A percentile compares a stretch with the other conserved stretches of the same genome.
Conservation (phyloP, 306 rosid genomes). For the Vicia faba region DNA sequence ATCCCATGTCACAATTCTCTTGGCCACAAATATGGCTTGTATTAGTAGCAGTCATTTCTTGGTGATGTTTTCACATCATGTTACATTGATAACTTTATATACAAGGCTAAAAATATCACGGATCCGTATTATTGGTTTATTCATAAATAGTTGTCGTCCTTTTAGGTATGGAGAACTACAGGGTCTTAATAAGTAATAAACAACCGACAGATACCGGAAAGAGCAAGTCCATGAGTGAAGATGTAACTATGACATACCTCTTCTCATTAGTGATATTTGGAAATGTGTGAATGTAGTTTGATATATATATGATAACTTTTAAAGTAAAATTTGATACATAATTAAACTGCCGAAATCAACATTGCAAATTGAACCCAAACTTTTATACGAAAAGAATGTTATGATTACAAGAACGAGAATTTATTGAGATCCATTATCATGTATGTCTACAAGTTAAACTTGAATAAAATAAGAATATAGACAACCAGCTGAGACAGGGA, state of each 20-base stretch:
- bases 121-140: not conserved
- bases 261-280: slow-evolving; percentile 97
- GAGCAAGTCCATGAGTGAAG: slow-evolving; percentile 99
- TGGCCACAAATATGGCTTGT: too few relatives aligned
- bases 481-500: too few relatives aligned
- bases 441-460: slow-evolving; percentile 95
- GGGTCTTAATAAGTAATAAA: slow-evolving; percentile 98
- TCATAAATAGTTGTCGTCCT: slow-evolving; percentile 28
- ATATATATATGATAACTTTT: slow-evolving; percentile 20
- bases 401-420: slow-evolving; percentile 97
- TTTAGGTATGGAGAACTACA: slow-evolving; percentile 96
- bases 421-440: slow-evolving; percentile 95
- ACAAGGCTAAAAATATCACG: slow-evolving; percentile 19
- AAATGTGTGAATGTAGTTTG: slow-evolving; percentile 45
- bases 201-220: slow-evolving; percentile 92
- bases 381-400: slow-evolving; percentile 84
- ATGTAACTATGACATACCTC: slow-evolving; percentile 88
- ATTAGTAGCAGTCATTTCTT: too few relatives aligned
- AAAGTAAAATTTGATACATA: slow-evolving; percentile 15
- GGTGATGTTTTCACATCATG: too few relatives aligned
- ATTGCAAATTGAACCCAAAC: slow-evolving; percentile 89
- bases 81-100: too few relatives aligned
- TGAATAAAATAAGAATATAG: too few relatives aligned
- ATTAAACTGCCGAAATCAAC: slow-evolving; percentile 39
- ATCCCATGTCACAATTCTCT: too few relatives aligned